Evolutionary conservation across 495 filamentous ascomycete species (phyloP), one percentile per base, ranked within the genome.

Genomic region (Arthonia radiata): DNA sequence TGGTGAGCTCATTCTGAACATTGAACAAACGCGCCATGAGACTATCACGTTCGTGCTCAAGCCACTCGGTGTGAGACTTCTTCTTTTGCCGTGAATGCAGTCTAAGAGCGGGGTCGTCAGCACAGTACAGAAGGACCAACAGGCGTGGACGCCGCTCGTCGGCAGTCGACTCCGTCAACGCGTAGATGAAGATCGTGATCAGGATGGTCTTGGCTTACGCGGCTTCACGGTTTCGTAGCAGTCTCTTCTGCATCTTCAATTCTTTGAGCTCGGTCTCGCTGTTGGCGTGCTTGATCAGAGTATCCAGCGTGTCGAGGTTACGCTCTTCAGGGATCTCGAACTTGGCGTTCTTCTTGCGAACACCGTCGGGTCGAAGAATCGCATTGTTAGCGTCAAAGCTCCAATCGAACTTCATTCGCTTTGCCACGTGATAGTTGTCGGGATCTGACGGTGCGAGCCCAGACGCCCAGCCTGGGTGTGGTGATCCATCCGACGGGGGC

Each of bases 301-400:
- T 64, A 47, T 99, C 86, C 53, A 99, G 94, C 48, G 91, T 94
- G 55, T 62, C 68, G 34, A 94, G 62, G 37, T 76, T 94, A 23
- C 82, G 65, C 53, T 92, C 89, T 7, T 76, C 68, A 3, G 86
- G 86, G 34, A 99, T 94, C 43, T 94, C 86, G 50, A 99, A 92
- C 25, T 89, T 72, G 37, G 83, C 83, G 40, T 99, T 99, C 72
- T 93, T 94, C 71, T 99, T 99, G 37, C 89, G 69, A 51, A 94
- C 90, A 26, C 86, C 86, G 42, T 90, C 83, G 37, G 81, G 69
- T 37, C 81, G 64, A 25, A 61, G n/a, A n/a, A n/a, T n/a, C n/a
- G n/a, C n/a, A n/a, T n/a, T n/a, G n/a, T n/a, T n/a, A n/a, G n/a
- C n/a, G n/a, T n/a, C n/a, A n/a, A n/a, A n/a, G n/a, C n/a, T n/a